A percentile compares a stretch with the other conserved stretches of the same genome.
phyloP scores from a whole-genome alignment of 2,329 filamentous ascomycete species.

The Neodidymelliopsis sp. region DNA sequence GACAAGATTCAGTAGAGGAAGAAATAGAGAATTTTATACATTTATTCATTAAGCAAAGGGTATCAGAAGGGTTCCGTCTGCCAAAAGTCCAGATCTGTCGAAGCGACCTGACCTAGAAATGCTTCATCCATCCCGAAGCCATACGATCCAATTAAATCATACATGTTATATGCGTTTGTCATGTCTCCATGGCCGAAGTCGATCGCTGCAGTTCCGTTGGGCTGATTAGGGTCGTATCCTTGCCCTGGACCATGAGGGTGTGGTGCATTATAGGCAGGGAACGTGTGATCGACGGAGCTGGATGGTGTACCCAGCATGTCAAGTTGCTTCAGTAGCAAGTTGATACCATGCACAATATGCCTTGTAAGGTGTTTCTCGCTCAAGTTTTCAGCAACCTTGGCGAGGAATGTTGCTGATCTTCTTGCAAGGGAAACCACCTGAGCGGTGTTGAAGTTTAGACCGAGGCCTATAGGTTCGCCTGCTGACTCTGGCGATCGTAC shows the following conservation, averaged over 20 bases:
- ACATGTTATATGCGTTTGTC: constrained; percentile 22
- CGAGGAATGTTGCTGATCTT: constrained; percentile 35
- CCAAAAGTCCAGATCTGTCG: constrained; percentile 43
- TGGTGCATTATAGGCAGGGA: constrained; percentile 10
- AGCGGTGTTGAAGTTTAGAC: constrained; percentile 41
- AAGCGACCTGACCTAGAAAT: constrained; percentile 39
- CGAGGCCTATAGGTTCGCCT: constrained; percentile 36
- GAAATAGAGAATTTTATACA: constrained; percentile 8
- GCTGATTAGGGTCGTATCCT: constrained; percentile 3
- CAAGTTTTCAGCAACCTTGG: constrained; percentile 35
- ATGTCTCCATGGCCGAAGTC: constrained; percentile 17
- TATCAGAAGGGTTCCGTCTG: constrained; percentile 34
- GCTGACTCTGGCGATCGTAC: constrained; percentile 35
- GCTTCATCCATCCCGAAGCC: constrained; percentile 45
- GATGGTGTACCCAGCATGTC: constrained; percentile 33
- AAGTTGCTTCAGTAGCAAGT: constrained; percentile 36
- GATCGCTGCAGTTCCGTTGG: constrained; percentile 7
- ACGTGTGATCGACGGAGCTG: constrained; percentile 12
- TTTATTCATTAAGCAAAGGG: constrained; percentile 8
- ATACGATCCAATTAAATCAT: constrained; percentile 42
- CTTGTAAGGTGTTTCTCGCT: constrained; percentile 42
- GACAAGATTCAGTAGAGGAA: constrained; percentile 30
- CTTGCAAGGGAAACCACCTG: constrained; percentile 39
- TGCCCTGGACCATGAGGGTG: constrained; percentile 7
- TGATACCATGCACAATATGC: constrained; percentile 41